Evolutionary conservation across 768 basidiomycete species (phyloP).

Genomic region (Naganishia vishniacii): DNA sequence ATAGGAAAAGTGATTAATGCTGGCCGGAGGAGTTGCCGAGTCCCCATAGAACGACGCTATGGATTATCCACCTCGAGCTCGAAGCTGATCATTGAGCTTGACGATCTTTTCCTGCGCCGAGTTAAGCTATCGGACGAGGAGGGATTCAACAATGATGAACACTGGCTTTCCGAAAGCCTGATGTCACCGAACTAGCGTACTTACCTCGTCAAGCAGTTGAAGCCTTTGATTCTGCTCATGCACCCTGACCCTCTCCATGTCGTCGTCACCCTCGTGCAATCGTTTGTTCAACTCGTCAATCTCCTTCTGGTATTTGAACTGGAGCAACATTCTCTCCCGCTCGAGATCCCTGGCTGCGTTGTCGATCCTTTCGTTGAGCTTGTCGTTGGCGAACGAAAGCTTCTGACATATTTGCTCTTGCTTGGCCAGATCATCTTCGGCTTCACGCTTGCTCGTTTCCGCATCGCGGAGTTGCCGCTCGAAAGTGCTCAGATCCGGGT

Average conservation of each 20-base stretch:
- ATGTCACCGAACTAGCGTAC: slow-evolving; percentile 38
- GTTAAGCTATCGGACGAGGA: too few relatives aligned
- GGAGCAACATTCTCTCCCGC: slow-evolving; percentile 53
- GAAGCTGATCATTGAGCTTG: slow-evolving; percentile 9
- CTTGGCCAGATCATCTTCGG: slow-evolving; percentile 61
- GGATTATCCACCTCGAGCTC: not conserved
- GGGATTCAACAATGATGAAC: too few relatives aligned
- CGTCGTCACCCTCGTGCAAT: slow-evolving; percentile 59
- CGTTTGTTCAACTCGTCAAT: slow-evolving; percentile 61
- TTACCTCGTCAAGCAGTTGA: slow-evolving; percentile 81
- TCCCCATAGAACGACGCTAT: not conserved
- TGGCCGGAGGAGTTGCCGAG: too few relatives aligned
- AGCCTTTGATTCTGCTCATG: slow-evolving; percentile 74
- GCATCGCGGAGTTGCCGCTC: not conserved
- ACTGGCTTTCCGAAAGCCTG: too few relatives aligned
- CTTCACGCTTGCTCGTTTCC: slow-evolving; percentile 51
- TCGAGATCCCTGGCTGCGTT: slow-evolving; percentile 64
- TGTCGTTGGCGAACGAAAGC: slow-evolving; percentile 71
- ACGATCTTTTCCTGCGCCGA: slow-evolving; percentile 10
- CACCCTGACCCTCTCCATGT: slow-evolving; percentile 51
- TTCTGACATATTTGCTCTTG: slow-evolving; percentile 69
- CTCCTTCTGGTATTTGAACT: slow-evolving; percentile 52
- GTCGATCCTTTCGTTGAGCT: slow-evolving; percentile 66
- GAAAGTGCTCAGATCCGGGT: not conserved
- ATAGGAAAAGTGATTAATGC: too few relatives aligned